These are phyloP conservation scores for Leccinum variicolor DNA, from an alignment of 768 basidiomycete genomes.

Conservation along the genomic window DNA sequence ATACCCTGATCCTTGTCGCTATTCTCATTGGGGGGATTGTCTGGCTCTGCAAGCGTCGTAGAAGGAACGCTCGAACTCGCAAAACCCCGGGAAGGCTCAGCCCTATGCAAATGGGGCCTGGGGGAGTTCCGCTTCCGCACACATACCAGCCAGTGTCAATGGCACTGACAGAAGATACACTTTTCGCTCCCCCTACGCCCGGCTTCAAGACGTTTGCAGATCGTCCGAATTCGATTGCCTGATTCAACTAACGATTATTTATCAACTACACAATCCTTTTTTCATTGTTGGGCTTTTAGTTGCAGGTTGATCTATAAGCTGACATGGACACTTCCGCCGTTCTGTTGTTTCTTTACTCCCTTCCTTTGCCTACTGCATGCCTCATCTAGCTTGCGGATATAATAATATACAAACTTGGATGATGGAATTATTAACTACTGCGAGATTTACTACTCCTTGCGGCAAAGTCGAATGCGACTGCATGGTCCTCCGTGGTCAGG, in stretches of 20 bases:
- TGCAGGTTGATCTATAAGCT: neutral
- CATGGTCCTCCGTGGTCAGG: conserved; percentile 24
- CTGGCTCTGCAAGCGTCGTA: conserved; percentile 49
- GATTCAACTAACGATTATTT: conserved; percentile 5
- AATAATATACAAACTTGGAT: neutral
- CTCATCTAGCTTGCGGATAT: conserved; percentile 11
- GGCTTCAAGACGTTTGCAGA: conserved; percentile 46
- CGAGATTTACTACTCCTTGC: conserved; percentile 28
- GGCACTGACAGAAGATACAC: conserved; percentile 44
- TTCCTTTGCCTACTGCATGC: neutral
- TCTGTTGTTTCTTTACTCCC: neutral
- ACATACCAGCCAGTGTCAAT: conserved; percentile 71
- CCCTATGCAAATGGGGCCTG: conserved; percentile 52
- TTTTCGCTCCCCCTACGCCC: conserved; percentile 54
- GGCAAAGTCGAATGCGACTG: conserved; percentile 29
- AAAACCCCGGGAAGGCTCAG: conserved; percentile 45
- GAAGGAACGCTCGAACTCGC: conserved; percentile 34
- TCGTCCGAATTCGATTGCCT: conserved; percentile 44
- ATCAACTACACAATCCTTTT: neutral
- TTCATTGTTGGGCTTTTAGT: conserved; percentile 3
- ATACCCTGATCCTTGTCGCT: conserved; percentile 64
- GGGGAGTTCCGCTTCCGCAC: conserved; percentile 39
- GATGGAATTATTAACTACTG: conserved; percentile 9
- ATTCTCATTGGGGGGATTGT: conserved; percentile 53
- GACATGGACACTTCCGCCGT: conserved; percentile 9